Evolutionary conservation across 768 basidiomycete genomes (phyloP), one percentile per base, ranked within the genome.

Genomic region (Xerocomellus intermedius): DNA sequence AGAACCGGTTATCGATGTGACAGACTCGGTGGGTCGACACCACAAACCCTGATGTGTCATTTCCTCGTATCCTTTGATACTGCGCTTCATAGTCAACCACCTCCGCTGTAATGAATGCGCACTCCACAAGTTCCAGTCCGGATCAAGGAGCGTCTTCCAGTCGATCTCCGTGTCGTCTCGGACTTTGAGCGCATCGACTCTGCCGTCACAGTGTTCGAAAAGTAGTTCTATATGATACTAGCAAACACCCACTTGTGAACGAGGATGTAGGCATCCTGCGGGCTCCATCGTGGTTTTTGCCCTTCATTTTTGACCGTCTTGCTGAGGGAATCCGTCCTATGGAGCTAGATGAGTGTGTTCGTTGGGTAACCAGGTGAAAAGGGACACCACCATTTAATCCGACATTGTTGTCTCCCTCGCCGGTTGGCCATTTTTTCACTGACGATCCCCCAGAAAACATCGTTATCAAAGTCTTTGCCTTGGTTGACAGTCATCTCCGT

Each of bases 101-200:
- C 89, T 84, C 37, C 89, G 80, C 60, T 91, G 90, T 35, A 93
- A 74, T 14, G 80, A 77, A 64, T 93, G 91, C 0, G 88, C 82
- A 67, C 90, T 92, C 88, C 88, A 92, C 9, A 90, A 66, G 62
- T 92, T 90, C 90, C 90, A 92, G 54, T 85, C 77, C 16, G 81
- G 65, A 66, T 94, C 91, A 1, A 82, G 74, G 12, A 93, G 74
- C 17, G 79, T 78, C 64, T 89, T 90, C 91, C 91, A 94, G 62
- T 90, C 86, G 43, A 94, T 87, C 64, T 93, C 91, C 28, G 83
- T 86, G 62, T 94, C 91, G 63, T 92, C 85, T 42, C 79, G 77
- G 49, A 92, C 87, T 54, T 85, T 79, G 44, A 92, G 69, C 0
- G 87, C 83, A 64, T 86, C 87, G 47, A 94, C 76, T 69, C 91